Evolutionary conservation across 352 stramenopile species (phyloP), one percentile per base, ranked within the genome.

Genomic region (Phytophthora sojae): DNA sequence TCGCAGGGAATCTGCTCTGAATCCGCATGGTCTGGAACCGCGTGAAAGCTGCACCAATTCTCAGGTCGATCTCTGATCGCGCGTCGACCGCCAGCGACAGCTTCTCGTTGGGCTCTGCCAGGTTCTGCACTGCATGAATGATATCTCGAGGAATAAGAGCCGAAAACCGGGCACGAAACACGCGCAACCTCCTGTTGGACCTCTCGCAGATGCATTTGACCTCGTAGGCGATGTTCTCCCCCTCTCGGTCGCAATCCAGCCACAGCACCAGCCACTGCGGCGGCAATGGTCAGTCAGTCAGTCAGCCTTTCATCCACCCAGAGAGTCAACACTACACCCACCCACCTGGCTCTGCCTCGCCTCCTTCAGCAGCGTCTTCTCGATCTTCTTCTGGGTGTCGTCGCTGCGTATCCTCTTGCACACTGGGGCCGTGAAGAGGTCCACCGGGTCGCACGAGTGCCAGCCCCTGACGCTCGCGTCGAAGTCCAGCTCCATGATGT

Each of bases 231-330:
- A 99, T 99, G 58, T 99, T 99, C 76, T 99, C 98, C n/a, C 98
- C 98, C 76, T 99, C 98, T 26, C 97, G 93, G 94, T 99, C 98
- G 71, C 98, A 99, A 95, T 99, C 98, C 23, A 99, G 81, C 98
- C 98, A 99, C 32, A 99, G 79, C 32, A 99, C 85, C 1, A 99
- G 88, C 84, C 89, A 96, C 90, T 97, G 2, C 58, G 39, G 17
- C 37, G 9, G 56, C 37, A 60, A 60, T 14, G 3, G 35, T 4
- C 35, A 17, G 26, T 30, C 26, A 30, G 26, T 6, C 26, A 30
- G 26, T 30, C 3, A 30, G 26, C 5, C 4, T 30, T 30, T 30
- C 26, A 30, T 7, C 26, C 26, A 30, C 26, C 32, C 32, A 15
- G 9, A 35, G 7, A 42, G 11, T 42, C 9, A 14, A 5, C 35